Evolutionary conservation across 495 filamentous ascomycete species (phyloP).

Genomic region (Aspergillus avenaceus): DNA sequence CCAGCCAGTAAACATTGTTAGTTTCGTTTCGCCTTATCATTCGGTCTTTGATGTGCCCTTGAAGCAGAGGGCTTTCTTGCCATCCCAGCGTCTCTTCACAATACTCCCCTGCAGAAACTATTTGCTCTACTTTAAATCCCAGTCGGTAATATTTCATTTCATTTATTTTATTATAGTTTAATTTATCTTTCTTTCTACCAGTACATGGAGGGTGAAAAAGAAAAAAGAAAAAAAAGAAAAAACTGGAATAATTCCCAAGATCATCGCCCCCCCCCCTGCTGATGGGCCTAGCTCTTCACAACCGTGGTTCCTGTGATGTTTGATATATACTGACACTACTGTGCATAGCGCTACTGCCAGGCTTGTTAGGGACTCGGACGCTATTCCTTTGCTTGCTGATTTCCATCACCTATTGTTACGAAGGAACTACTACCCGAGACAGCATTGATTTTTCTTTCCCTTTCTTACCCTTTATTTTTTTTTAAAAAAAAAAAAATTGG

Average conservation of each 20-base stretch:
- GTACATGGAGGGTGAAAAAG: not conserved
- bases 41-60: too few relatives aligned
- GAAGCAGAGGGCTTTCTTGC: too few relatives aligned
- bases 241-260: not conserved
- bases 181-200: not conserved
- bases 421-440: not conserved
- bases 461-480: conserved; percentile 4
- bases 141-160: not conserved
- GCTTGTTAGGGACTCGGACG: conserved; percentile 11
- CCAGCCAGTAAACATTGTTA: too few relatives aligned
- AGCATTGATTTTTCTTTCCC: not conserved
- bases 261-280: conserved; percentile 6
- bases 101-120: conserved; percentile 5
- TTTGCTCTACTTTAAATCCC: not conserved
- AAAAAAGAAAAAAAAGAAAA: not conserved
- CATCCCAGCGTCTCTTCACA: not conserved
- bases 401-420: conserved; percentile 11
- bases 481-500: too few relatives aligned
- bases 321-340: conserved; percentile 19
- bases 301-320: conserved; percentile 5
- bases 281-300: conserved; percentile 10
- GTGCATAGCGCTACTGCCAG: conserved; percentile 18
- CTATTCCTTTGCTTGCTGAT: conserved; percentile 13
- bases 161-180: not conserved
- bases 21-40: too few relatives aligned